Conservation (phyloP, 1,284 basidiomycete genomes). For the Rhodotorula sp. region DNA sequence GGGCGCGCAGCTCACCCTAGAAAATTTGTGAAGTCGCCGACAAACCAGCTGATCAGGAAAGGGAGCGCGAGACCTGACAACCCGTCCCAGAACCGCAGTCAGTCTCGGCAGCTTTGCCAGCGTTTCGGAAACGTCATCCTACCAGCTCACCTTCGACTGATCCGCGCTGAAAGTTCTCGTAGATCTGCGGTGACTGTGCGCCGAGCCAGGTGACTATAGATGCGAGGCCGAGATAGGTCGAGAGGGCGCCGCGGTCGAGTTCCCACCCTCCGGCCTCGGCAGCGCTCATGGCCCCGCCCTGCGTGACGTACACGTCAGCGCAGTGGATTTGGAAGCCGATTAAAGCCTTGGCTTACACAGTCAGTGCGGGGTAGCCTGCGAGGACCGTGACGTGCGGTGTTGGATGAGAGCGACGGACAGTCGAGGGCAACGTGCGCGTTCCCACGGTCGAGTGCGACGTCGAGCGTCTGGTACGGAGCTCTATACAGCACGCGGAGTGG, state of each 20-base stretch:
- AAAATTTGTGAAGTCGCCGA: constrained; percentile 85
- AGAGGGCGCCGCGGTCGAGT: constrained; percentile 14
- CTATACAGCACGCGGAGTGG: too few species aligned
- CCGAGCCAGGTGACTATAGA: constrained; percentile 86
- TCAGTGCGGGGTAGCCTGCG: too few species aligned
- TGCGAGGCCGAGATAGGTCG: constrained; percentile 39
- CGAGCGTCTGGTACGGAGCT: too few species aligned
- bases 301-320: background rate
- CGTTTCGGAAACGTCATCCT: background rate
- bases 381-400: too few species aligned
- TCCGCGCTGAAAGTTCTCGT: constrained; percentile 23
- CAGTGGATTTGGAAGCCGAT: too few species aligned
- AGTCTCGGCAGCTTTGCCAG: background rate
- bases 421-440: too few species aligned
- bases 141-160: constrained; percentile 22
- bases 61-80: constrained; percentile 81
- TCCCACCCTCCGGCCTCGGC: background rate
- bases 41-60: constrained; percentile 84
- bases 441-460: too few species aligned
- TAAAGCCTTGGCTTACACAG: too few species aligned
- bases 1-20: constrained; percentile 53
- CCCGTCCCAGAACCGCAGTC: constrained; percentile 58
- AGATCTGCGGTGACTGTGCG: constrained; percentile 66
- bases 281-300: background rate
- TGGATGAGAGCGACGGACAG: too few species aligned